Conservation (phyloP, 176 grass and related monocot species). For the Bolboschoenus planiculmis region DNA sequence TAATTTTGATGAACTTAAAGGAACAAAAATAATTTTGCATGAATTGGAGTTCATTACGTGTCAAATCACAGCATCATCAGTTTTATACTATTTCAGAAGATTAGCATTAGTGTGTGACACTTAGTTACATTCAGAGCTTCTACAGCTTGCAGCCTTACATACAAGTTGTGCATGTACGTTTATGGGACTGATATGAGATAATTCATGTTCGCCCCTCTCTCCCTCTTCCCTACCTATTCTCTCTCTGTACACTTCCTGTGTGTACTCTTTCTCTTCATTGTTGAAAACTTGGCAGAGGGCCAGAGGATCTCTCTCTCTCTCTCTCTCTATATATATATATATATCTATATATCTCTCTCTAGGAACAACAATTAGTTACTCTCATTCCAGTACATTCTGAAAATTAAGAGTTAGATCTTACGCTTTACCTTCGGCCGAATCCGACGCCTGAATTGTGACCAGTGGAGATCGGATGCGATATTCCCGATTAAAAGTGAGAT, state of each 20-base stretch:
- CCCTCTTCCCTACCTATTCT: background rate
- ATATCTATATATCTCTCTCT: too few relatives aligned
- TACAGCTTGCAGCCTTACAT: background rate
- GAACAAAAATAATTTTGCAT: background rate
- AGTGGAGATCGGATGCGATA: conserved; percentile 70
- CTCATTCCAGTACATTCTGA: background rate
- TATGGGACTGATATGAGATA: background rate
- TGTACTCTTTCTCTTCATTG: too few relatives aligned
- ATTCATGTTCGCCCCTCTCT: background rate
- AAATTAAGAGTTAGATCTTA: background rate
- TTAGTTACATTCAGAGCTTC: background rate
- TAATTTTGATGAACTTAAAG: background rate
- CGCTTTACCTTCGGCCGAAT: conserved; percentile 59
- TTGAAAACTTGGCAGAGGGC: too few relatives aligned
- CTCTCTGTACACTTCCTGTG: background rate
- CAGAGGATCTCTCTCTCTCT: background rate
- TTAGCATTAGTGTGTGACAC: background rate
- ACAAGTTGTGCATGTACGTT: background rate
- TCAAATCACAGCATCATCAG: background rate
- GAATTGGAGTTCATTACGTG: background rate
- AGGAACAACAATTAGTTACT: too few relatives aligned
- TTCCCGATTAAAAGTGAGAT: conserved; percentile 77
- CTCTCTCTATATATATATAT: too few relatives aligned
- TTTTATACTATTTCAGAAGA: background rate
- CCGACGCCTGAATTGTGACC: conserved; percentile 57